Evolutionary conservation across 768 basidiomycete genomes (phyloP), one percentile per base, ranked within the genome.

Genomic region (Termitomyces sp.): DNA sequence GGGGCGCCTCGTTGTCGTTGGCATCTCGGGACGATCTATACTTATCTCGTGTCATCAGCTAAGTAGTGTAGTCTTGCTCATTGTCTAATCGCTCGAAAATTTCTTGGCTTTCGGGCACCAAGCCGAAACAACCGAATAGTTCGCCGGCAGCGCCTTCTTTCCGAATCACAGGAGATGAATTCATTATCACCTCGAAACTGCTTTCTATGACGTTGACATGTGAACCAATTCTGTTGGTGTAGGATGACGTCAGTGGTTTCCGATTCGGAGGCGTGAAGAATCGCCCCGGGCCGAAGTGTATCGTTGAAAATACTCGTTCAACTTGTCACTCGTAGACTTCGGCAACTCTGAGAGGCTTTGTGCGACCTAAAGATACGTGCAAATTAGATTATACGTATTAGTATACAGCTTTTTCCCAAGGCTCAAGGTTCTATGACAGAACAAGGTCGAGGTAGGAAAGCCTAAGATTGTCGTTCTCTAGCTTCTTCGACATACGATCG

Each of bases 401-500:
- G 14, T 24, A 49, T 34, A 33, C 14, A 34, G 14, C 22, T 34
- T 34, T 9, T 24, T 50, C 48, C 30, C 16, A 34, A 9, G 20
- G 13, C 4, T 33, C 1, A 16, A 20, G 34, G 34, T 37, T 27
- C 10, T 37, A 51, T 37, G 18, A 27, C 9, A 37, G 16, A 50
- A 10, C 16, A 16, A 37, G 16, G 34, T 37, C n/a, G 30, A 30
- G 30, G 7, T 30, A 27, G 36, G 22, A 24, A 37, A 43, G 44
- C 27, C 39, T 49, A 49, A 33, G 5, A 40, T 51, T 20, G 37
- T 63, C 43, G 49, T 36, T 65, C 62, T 55, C 71, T 65, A 46
- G 73, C 76, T 53, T 76, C 72, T 48, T 75, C 71, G 34, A 95
- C 87, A 67, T 91, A 89, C 33, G 71, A 69, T 56, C 83, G 79